Conservation (phyloP, 805 yeast species). For the Yamadazyma philogaea region DNA sequence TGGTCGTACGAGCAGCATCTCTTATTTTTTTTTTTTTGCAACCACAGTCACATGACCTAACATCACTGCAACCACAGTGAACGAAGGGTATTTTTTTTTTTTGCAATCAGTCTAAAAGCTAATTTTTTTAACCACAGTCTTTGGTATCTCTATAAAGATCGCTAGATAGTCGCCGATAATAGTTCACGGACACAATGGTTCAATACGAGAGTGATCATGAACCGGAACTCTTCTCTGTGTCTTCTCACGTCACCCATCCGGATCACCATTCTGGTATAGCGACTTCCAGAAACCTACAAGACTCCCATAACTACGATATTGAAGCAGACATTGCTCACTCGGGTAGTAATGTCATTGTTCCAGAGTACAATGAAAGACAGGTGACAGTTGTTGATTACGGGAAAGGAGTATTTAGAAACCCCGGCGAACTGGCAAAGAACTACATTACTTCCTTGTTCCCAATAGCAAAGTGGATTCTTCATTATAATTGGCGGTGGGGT, state of each 20-base stretch:
- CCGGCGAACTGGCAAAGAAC: constrained; percentile 33
- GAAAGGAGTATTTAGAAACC: constrained; percentile 30
- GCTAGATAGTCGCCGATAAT: neutral
- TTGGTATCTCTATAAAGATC: no score
- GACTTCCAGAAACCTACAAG: neutral
- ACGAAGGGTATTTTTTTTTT: neutral
- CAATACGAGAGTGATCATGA: constrained; percentile 3
- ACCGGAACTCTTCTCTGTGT: constrained; percentile 11
- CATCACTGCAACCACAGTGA: constrained; percentile 4
- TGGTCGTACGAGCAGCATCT: no score
- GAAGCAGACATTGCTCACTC: neutral
- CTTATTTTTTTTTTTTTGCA: neutral
- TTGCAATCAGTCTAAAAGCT: constrained; percentile 3
- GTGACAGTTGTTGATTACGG: constrained; percentile 35
- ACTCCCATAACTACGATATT: constrained; percentile 9
- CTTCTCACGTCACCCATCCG: constrained; percentile 1
- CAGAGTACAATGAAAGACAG: constrained; percentile 34
- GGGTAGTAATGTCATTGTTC: constrained; percentile 20
- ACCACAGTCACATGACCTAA: constrained; percentile 7
- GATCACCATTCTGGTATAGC: constrained; percentile 6
- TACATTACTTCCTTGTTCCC: constrained; percentile 74
- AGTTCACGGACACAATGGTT: neutral
- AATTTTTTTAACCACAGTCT: no score
- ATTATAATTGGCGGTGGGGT: constrained; percentile 78
- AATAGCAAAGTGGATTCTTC: constrained; percentile 75